A percentile compares a stretch with the other conserved stretches of the same genome.
Evolutionary conservation across 202 grass and related monocot genomes (phyloP).

Genomic region (Setaria viridis): DNA sequence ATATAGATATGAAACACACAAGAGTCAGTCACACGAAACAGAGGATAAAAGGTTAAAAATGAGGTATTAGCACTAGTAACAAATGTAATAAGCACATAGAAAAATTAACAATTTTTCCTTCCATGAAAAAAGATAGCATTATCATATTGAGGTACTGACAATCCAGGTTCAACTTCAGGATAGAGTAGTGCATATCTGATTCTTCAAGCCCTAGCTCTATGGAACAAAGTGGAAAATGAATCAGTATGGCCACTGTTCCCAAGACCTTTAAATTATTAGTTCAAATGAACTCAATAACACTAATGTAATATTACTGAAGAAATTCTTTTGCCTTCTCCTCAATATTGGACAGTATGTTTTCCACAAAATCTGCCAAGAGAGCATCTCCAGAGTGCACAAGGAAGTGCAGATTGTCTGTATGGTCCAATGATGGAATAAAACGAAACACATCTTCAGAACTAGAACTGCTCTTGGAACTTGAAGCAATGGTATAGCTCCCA

Average conservation of each 20-base stretch:
- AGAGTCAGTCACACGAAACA: neutral
- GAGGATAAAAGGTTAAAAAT: neutral
- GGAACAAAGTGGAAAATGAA: neutral
- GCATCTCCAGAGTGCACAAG: slow-evolving; percentile 3
- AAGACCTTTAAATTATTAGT: neutral
- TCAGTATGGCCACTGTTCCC: neutral
- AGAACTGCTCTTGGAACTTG: neutral
- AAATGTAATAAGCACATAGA: neutral
- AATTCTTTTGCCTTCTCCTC: neutral
- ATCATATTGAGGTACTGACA: neutral
- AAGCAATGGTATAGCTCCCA: neutral
- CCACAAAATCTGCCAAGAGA: slow-evolving; percentile 8
- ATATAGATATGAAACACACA: neutral
- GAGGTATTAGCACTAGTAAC: neutral
- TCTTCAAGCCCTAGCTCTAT: neutral
- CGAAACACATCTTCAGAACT: neutral
- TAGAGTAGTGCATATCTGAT: neutral
- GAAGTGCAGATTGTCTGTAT: neutral
- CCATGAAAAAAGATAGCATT: neutral
- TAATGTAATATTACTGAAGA: neutral
- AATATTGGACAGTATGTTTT: neutral
- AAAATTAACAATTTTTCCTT: neutral
- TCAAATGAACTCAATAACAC: neutral
- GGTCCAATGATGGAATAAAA: neutral
- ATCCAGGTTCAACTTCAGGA: neutral